Conservation (phyloP, 2,329 filamentous ascomycete genomes). For the Colletotrichum viniferum region DNA sequence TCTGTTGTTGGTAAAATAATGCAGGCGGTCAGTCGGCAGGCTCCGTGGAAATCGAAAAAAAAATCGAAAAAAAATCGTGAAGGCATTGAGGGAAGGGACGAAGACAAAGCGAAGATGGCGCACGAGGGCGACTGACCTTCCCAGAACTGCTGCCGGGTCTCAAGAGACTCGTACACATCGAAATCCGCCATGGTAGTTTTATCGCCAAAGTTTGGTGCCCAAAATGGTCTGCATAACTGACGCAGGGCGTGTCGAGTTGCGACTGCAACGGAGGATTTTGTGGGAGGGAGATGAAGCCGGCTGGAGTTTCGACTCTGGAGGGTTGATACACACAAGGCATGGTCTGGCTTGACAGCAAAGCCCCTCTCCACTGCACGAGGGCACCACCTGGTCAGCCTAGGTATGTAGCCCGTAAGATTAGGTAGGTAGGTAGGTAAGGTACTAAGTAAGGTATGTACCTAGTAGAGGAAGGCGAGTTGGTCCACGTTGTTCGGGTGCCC, state of each 20-base stretch:
- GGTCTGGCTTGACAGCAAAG: constrained; percentile 8
- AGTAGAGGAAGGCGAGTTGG: neutral
- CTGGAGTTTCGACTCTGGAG: constrained; percentile 9
- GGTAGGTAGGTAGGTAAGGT: neutral
- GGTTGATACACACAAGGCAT: constrained; percentile 12
- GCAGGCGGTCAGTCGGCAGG: constrained; percentile 3
- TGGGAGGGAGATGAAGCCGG: constrained; percentile 4
- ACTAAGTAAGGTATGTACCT: neutral
- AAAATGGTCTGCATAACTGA: constrained; percentile 13
- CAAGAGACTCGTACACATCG: constrained; percentile 71
- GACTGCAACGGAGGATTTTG: neutral
- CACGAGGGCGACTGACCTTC: constrained; percentile 61
- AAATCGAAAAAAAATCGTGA: neutral
- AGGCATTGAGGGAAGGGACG: constrained; percentile 12
- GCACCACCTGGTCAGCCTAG: neutral
- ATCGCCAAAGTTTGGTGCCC: neutral
- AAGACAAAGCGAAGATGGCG: neutral
- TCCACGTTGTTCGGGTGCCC: neutral
- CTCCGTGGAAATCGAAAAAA: neutral
- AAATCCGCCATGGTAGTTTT: constrained; percentile 60
- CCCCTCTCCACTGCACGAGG: neutral
- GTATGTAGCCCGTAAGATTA: neutral
- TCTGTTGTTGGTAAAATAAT: constrained; percentile 36
- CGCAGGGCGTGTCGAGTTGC: neutral
- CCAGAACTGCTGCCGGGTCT: constrained; percentile 90